These are phyloP conservation scores for Neurospora sp. DNA, from an alignment of 495 filamentous ascomycete species.

Conservation along the genomic window DNA sequence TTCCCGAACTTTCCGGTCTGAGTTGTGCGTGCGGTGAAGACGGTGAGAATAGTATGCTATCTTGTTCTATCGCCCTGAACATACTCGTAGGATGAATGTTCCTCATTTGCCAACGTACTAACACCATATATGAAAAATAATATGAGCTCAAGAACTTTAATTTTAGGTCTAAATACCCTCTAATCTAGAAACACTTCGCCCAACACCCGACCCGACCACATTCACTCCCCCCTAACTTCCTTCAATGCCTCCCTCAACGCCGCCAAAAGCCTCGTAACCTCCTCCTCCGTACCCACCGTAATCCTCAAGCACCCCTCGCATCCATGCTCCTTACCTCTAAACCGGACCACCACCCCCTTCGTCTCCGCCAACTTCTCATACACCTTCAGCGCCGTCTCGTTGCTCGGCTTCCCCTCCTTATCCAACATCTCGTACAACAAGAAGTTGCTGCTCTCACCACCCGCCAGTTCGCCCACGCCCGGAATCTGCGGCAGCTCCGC, in stretches of 20 bases:
- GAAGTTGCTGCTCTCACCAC: conserved; percentile 79
- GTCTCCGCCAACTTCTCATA: conserved; percentile 82
- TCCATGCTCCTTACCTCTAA: conserved; percentile 83
- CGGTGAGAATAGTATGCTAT: not conserved
- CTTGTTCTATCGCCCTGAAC: not conserved
- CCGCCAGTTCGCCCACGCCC: conserved; percentile 72
- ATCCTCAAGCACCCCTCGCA: conserved; percentile 83
- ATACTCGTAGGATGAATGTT: not conserved
- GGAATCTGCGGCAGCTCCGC: conserved; percentile 61
- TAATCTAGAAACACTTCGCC: not conserved
- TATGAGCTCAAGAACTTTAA: not conserved
- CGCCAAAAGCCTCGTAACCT: conserved; percentile 67
- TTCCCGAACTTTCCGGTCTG: not conserved
- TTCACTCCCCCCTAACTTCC: conserved; percentile 32
- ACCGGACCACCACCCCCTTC: conserved; percentile 83
- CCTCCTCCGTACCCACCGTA: conserved; percentile 82
- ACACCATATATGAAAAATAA: not conserved
- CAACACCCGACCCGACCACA: not conserved
- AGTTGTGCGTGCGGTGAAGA: not conserved
- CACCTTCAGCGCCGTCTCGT: conserved; percentile 60
- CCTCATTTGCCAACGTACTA: not conserved
- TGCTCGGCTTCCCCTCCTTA: conserved; percentile 61
- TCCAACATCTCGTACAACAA: conserved; percentile 81
- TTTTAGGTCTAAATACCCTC: not conserved
- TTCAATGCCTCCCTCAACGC: conserved; percentile 54